Base-by-base conservation (phyloP, 2,329 filamentous ascomycete genomes). In the Triangularia setosa region DNA sequence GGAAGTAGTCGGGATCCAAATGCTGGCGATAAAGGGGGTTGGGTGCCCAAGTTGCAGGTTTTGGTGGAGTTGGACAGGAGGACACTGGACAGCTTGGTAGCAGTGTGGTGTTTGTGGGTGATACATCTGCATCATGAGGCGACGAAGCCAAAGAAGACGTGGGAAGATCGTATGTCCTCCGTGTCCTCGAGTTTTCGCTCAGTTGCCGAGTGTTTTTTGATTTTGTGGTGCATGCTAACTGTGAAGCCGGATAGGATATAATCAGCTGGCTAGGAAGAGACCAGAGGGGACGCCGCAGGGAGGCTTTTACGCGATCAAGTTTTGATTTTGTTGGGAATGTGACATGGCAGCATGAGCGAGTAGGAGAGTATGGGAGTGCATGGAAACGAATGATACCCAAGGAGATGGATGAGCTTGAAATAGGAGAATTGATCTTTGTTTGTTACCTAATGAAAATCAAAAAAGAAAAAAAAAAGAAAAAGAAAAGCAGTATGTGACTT, bases 41-140 rank as follows among this genome's bases (percentile, higher is more conserved):
- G 12, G 7, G 33, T 35, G 25, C 52, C 55, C 23, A 60, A 35
- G n/a, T n/a, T 54, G 44, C 25, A 54, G 25, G 56, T 63, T 25
- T 12, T 63, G 33, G 27, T 40, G 25, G 25, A 30, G 11, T 3
- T 59, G 21, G 8, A 44, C 16, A 14, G 61, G 44, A 30, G 61
- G 40, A 55, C 27, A 21, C 16, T 58, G 35, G 61, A 63, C 18
- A 33, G 24, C 5, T 35, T 63, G 56, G 61, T 63, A 44, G 40
- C 61, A 4, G 24, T 63, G 55, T 63, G 61, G 61, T 63, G 61
- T 23, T 23, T 63, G 14, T 63, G 61, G 61, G 33, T 53, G 56
- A 33, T 40, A 40, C 55, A 58, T 35, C 14, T 63, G 18, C 61
- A 59, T 54, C 35, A 55, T 2, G 44, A 59, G 9, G 56, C 30